These are phyloP conservation scores for Cystobasidiopsis lactophilus DNA, from an alignment of 768 basidiomycete genomes.

Conservation along the genomic window DNA sequence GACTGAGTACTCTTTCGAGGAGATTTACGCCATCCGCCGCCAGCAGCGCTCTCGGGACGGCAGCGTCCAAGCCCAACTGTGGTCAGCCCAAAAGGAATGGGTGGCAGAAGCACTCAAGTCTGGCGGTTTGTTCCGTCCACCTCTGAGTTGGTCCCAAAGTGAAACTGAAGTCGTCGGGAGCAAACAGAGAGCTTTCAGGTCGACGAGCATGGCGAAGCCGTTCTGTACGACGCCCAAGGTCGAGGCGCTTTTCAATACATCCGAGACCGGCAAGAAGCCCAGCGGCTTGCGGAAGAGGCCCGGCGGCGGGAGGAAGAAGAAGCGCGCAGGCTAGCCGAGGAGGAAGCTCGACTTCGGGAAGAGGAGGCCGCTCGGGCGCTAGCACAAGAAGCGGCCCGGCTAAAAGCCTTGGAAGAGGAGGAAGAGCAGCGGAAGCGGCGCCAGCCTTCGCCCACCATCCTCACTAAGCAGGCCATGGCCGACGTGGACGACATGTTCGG, in stretches of 20 bases:
- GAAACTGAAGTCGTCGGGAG: neutral
- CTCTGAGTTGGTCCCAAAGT: neutral
- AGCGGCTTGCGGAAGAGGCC: too few species aligned
- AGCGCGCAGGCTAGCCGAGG: neutral
- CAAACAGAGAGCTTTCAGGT: neutral
- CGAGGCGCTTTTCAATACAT: conserved; percentile 4
- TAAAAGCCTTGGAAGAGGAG: neutral
- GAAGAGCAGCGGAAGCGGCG: neutral
- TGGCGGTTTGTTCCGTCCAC: neutral
- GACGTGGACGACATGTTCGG: conserved; percentile 96
- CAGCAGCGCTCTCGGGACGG: neutral
- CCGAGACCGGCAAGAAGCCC: neutral
- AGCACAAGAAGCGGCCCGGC: neutral
- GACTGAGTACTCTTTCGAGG: conserved; percentile 44
- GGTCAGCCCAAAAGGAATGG: neutral
- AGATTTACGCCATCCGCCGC: conserved; percentile 33
- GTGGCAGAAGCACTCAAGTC: neutral
- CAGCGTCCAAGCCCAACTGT: neutral
- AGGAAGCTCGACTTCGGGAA: neutral
- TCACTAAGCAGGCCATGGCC: conserved; percentile 80
- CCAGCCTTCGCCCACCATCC: conserved; percentile 52
- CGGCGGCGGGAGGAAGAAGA: neutral
- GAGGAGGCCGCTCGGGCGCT: neutral
- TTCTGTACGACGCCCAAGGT: conserved; percentile 5
- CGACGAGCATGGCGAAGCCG: neutral